A percentile compares a stretch with the other conserved stretches of the same genome.
phyloP scores from a whole-genome alignment of 2,329 filamentous ascomycete genomes.

The Trichoderma harzianum region DNA sequence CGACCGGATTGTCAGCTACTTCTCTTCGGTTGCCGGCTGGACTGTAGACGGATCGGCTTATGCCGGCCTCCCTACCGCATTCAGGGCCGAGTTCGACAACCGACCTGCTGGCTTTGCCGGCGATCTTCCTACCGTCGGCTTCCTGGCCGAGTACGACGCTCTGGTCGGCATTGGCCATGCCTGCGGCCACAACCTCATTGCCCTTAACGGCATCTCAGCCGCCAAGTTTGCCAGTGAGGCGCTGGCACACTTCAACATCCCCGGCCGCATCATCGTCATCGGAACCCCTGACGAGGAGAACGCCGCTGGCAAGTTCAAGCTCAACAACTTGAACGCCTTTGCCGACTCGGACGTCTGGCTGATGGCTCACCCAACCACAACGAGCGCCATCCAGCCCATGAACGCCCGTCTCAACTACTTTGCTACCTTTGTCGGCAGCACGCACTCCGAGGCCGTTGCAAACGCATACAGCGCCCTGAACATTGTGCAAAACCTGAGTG shows the following conservation, averaged over 20 bases:
- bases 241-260: slow-evolving; percentile 18
- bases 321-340: slow-evolving; percentile 21
- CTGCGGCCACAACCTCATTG: slow-evolving; percentile 22
- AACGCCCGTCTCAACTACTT: slow-evolving; percentile 22
- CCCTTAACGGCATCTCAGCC: slow-evolving; percentile 19
- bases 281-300: slow-evolving; percentile 23
- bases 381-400: slow-evolving; percentile 22
- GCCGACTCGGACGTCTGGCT: slow-evolving; percentile 20
- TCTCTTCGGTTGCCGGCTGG: slow-evolving; percentile 17
- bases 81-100: slow-evolving; percentile 19
- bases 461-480: slow-evolving; percentile 21
- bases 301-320: slow-evolving; percentile 21
- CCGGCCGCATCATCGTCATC: slow-evolving; percentile 18
- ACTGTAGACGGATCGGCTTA: slow-evolving; percentile 14
- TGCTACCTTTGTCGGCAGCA: slow-evolving; percentile 16
- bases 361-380: slow-evolving; percentile 22
- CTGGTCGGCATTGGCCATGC: slow-evolving; percentile 21
- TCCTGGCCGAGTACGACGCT: slow-evolving; percentile 23
- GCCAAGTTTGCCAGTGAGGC: slow-evolving; percentile 19
- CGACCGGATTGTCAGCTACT: slow-evolving; percentile 21
- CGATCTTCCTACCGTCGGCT: slow-evolving; percentile 17
- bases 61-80: slow-evolving; percentile 18
- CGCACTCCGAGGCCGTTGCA: slow-evolving; percentile 18
- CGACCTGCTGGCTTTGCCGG: slow-evolving; percentile 8
- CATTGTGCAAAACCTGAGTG: slow-evolving; percentile 12